A percentile compares a stretch with the other conserved stretches of the same genome.
Evolutionary conservation across 495 filamentous ascomycete species (phyloP).

Genomic region (Schizothecium vesticola): DNA sequence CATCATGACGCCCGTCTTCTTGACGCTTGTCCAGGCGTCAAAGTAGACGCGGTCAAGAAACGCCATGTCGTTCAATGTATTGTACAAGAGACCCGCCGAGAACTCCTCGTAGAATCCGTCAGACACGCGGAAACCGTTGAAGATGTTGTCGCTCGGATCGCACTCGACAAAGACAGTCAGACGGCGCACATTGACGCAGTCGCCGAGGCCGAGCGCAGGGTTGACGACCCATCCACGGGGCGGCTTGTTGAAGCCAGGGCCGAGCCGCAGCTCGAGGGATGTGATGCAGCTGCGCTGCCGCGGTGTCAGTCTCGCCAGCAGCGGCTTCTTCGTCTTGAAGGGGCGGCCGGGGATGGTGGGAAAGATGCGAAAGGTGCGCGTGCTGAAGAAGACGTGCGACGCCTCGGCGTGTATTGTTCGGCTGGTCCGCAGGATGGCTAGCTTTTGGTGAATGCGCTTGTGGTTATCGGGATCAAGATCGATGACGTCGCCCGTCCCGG

Average conservation of each 20-base stretch:
- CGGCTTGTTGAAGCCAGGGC: constrained; percentile 73
- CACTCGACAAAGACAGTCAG: constrained; percentile 73
- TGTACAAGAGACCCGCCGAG: constrained; percentile 50
- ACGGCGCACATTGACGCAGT: constrained; percentile 55
- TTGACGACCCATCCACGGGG: constrained; percentile 69
- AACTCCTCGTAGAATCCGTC: constrained; percentile 74
- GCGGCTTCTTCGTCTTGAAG: constrained; percentile 56
- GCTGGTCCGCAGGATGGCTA: constrained; percentile 59
- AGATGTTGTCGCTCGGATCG: constrained; percentile 69
- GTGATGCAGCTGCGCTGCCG: constrained; percentile 61
- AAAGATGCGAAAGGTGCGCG: constrained; percentile 72
- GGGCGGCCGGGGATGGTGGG: constrained; percentile 63
- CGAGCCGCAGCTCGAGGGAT: constrained; percentile 69
- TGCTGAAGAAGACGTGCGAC: constrained; percentile 66
- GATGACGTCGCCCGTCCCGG: constrained; percentile 47
- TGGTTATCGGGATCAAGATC: constrained; percentile 67
- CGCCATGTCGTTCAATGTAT: constrained; percentile 57
- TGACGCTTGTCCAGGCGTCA: constrained; percentile 67
- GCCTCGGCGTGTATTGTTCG: constrained; percentile 66
- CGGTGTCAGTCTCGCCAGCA: constrained; percentile 59
- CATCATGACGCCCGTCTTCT: constrained; percentile 65
- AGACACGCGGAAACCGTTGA: constrained; percentile 65
- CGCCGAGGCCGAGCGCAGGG: constrained; percentile 56
- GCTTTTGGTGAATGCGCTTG: constrained; percentile 48
- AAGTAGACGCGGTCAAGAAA: constrained; percentile 61